phyloP scores from a whole-genome alignment of 495 filamentous ascomycete genomes.

The Podospora fimiseda region DNA sequence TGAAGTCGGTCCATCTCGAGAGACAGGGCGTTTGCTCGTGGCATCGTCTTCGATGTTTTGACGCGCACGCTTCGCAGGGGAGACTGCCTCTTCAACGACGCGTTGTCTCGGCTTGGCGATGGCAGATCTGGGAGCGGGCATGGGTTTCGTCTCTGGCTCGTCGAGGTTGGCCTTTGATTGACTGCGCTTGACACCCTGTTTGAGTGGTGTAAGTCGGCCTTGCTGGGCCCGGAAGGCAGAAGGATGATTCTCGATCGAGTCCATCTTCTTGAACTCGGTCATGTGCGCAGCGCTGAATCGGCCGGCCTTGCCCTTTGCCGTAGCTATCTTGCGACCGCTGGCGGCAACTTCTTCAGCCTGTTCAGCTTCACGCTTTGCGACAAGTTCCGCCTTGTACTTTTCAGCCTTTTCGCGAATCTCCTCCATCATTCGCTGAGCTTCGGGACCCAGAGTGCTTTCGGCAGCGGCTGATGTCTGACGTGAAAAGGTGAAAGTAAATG shows the following conservation, averaged over 20 bases:
- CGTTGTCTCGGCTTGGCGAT: conserved; percentile 27
- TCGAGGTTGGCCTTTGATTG: conserved; percentile 60
- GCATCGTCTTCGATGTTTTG: conserved; percentile 52
- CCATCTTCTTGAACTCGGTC: conserved; percentile 92
- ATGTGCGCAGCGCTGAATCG: conserved; percentile 79
- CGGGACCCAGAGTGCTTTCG: conserved; percentile 56
- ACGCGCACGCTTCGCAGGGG: conserved; percentile 59
- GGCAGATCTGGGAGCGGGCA: conserved; percentile 24
- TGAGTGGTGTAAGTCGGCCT: conserved; percentile 44
- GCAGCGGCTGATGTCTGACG: conserved; percentile 34
- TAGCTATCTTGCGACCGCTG: conserved; percentile 62
- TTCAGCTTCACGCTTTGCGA: conserved; percentile 47
- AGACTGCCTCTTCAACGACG: conserved; percentile 24
- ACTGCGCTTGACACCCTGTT: conserved; percentile 54
- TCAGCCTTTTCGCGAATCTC: conserved; percentile 63
- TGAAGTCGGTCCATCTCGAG: conserved; percentile 42
- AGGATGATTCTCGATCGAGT: conserved; percentile 80
- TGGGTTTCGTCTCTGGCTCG: conserved; percentile 29
- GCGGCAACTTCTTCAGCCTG: conserved; percentile 29
- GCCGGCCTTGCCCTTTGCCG: conserved; percentile 66
- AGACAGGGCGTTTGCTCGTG: conserved; percentile 47
- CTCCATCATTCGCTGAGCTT: conserved; percentile 72
- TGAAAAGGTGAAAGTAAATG: conserved; percentile 69
- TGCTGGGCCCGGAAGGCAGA: conserved; percentile 66
- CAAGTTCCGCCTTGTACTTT: conserved; percentile 59